A percentile compares a stretch with the other conserved stretches of the same genome.
Conservation (phyloP, 106 monocot genomes). For the Acorus calamus region DNA sequence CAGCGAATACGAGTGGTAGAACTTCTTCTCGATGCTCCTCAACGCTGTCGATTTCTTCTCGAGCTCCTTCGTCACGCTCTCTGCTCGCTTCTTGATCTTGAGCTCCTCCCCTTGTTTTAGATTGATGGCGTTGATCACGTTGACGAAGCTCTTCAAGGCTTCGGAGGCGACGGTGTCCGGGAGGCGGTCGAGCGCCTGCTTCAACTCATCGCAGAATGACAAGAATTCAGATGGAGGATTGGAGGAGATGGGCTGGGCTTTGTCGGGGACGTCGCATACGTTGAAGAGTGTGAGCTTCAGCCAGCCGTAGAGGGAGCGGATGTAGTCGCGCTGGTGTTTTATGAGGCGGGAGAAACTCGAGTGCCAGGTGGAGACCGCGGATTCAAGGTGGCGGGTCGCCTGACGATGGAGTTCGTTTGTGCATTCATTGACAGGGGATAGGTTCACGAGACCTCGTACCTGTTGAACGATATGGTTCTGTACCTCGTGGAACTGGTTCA, state of each 20-base stretch:
- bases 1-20: conserved; percentile 73
- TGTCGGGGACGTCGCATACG: conserved; percentile 24
- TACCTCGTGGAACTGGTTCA: conserved; percentile 75
- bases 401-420: conserved; percentile 79
- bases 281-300: conserved; percentile 61
- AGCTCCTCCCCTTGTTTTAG: conserved; percentile 74
- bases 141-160: conserved; percentile 76
- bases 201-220: conserved; percentile 90
- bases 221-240: conserved; percentile 44
- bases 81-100: conserved; percentile 59
- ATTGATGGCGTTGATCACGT: conserved; percentile 66
- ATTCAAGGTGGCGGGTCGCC: conserved; percentile 77
- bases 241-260: conserved; percentile 39
- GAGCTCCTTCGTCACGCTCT: conserved; percentile 59
- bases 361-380: conserved; percentile 68
- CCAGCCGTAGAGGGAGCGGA: conserved; percentile 62
- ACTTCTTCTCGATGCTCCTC: conserved; percentile 77
- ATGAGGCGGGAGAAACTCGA: conserved; percentile 74
- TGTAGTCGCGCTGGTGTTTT: conserved; percentile 69
- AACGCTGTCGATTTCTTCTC: conserved; percentile 73
- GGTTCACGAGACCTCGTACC: conserved; percentile 73
- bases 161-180: conserved; percentile 86
- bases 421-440: conserved; percentile 21
- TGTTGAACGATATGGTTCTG: conserved; percentile 84
- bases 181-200: conserved; percentile 77